These are phyloP conservation scores for Nemania sp. DNA, from an alignment of 2,329 filamentous ascomycete genomes.

Conservation along the genomic window DNA sequence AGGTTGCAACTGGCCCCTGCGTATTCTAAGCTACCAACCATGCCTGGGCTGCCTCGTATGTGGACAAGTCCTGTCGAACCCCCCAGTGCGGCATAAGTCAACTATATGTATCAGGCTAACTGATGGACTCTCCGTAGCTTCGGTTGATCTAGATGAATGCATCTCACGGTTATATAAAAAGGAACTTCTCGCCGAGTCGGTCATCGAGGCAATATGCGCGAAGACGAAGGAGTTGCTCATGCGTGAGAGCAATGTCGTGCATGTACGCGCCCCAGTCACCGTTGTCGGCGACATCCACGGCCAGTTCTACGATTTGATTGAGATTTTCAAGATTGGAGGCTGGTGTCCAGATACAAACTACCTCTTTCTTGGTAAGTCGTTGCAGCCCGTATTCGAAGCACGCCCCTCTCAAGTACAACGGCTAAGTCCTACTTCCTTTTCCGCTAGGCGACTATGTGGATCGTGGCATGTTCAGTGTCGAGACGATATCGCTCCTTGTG, in stretches of 20 bases:
- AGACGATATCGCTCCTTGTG: slow-evolving; percentile 97
- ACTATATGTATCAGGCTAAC: slow-evolving; percentile 32
- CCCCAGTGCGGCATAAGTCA: neutral
- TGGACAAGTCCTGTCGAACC: slow-evolving; percentile 28
- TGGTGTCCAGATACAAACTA: slow-evolving; percentile 99
- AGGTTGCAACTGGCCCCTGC: slow-evolving; percentile 29
- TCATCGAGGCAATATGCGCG: slow-evolving; percentile 98
- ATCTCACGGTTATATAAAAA: slow-evolving; percentile 97
- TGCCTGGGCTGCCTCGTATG: slow-evolving; percentile 70
- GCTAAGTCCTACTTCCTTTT: slow-evolving; percentile 23
- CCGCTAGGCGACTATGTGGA: slow-evolving; percentile 92
- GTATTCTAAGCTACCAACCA: slow-evolving; percentile 52
- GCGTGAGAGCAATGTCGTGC: slow-evolving; percentile 99
- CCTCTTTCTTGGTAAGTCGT: slow-evolving; percentile 83
- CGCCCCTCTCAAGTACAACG: neutral
- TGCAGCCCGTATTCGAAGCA: slow-evolving; percentile 8
- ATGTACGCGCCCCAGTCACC: slow-evolving; percentile 93
- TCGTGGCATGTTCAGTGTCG: slow-evolving; percentile 97
- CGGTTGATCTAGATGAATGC: slow-evolving; percentile 98
- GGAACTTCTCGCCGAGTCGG: slow-evolving; percentile 94
- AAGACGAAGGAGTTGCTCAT: slow-evolving; percentile 99
- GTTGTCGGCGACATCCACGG: slow-evolving; percentile 99
- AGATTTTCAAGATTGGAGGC: slow-evolving; percentile 98
- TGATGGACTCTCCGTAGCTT: slow-evolving; percentile 67
- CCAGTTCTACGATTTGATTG: slow-evolving; percentile 98